Conservation (phyloP, 75 land plant genomes). For the Ceratopteris richardii region DNA sequence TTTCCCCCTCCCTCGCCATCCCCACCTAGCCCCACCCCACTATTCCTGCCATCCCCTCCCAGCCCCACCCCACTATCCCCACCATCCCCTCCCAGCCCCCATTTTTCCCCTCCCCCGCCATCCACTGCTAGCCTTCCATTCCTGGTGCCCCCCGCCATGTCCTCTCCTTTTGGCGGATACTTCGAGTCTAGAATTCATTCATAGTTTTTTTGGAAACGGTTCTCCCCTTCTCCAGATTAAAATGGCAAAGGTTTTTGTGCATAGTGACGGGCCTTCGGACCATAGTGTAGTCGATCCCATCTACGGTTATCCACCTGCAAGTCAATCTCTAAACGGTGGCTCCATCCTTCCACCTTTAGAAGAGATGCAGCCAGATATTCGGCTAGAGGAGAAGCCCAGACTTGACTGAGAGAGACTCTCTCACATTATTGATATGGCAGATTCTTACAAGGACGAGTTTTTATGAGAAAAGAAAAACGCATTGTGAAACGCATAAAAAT, state of each 20-base stretch:
- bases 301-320: slow-evolving; percentile 2
- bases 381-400: slow-evolving; percentile 63
- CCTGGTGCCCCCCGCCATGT: slow-evolving; percentile 2
- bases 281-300: background rate
- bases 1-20: too few relatives aligned
- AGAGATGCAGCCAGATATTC: slow-evolving; percentile 50
- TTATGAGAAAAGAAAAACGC: slow-evolving; percentile 37
- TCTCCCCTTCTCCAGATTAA: background rate
- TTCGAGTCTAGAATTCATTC: background rate
- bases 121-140: too few relatives aligned
- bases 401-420: slow-evolving; percentile 50
- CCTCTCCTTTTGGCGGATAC: background rate
- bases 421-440: slow-evolving; percentile 73
- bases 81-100: too few relatives aligned
- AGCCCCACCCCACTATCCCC: too few relatives aligned
- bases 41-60: too few relatives aligned
- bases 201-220: background rate
- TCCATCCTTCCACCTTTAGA: slow-evolving; percentile 63
- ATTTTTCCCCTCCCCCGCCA: too few relatives aligned
- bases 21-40: too few relatives aligned
- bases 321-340: background rate
- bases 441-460: slow-evolving; percentile 51
- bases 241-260: slow-evolving; percentile 6
- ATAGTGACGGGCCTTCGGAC: background rate
- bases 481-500: slow-evolving; percentile 43